Percentiles rank a stretch among this genome's conserved stretches.
These are phyloP conservation scores for Colletotrichum sp. DNA, from an alignment of 2,329 filamentous ascomycete genomes.

Conservation along the genomic window DNA sequence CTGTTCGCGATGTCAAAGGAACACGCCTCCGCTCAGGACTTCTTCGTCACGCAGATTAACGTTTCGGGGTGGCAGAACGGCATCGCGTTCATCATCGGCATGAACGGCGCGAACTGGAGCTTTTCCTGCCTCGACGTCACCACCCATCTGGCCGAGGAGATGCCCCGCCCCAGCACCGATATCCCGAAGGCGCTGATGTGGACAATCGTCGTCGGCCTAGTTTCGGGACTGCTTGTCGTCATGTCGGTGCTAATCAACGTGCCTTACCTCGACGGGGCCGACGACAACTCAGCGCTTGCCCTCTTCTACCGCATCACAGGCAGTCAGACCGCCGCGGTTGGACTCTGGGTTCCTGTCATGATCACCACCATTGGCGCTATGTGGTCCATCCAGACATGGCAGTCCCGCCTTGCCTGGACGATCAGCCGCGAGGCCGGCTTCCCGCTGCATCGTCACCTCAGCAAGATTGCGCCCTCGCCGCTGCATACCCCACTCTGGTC, in stretches of 20 bases:
- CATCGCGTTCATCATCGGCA: constrained; percentile 32
- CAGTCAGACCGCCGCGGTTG: constrained; percentile 27
- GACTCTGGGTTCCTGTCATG: constrained; percentile 26
- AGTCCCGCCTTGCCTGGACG: constrained; percentile 32
- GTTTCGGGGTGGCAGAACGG: constrained; percentile 29
- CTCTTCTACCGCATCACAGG: constrained; percentile 27
- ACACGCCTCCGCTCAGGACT: constrained; percentile 22
- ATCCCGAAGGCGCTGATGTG: constrained; percentile 28
- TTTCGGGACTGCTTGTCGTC: constrained; percentile 24
- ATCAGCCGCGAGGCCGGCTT: constrained; percentile 30
- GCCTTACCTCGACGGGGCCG: constrained; percentile 16
- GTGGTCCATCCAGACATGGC: constrained; percentile 33
- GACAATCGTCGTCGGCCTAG: constrained; percentile 27
- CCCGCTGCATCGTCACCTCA: constrained; percentile 26
- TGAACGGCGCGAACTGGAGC: constrained; percentile 33
- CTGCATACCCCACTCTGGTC: constrained; percentile 30
- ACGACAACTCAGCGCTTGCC: constrained; percentile 25
- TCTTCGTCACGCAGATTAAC: constrained; percentile 27
- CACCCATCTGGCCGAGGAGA: constrained; percentile 32
- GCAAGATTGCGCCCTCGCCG: constrained; percentile 25
- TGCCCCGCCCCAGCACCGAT: constrained; percentile 27
- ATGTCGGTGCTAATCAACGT: constrained; percentile 30
- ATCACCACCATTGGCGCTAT: constrained; percentile 26
- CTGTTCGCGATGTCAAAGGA: constrained; percentile 28
- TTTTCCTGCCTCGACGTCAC: constrained; percentile 32